phyloP scores from a whole-genome alignment of 192 early-diverging fungal species.

The Rhizoclosmatium globosum region DNA sequence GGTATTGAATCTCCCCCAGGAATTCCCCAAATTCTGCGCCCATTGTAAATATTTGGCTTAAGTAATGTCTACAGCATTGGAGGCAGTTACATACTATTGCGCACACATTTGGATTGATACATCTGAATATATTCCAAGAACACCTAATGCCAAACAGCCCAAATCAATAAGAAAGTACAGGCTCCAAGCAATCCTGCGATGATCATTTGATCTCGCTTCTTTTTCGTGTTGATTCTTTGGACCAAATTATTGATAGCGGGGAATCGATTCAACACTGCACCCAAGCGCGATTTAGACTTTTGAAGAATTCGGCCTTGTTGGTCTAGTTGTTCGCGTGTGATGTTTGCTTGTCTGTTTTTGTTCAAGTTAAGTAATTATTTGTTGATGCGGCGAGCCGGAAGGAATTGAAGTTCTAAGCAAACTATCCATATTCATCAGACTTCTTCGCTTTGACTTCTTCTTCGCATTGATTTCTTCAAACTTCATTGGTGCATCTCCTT shows the following conservation, averaged over 20 bases:
- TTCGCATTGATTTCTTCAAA: no score
- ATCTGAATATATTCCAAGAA: no score
- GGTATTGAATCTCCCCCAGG: no score
- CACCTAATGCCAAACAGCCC: conserved; percentile 35
- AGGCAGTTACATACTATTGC: no score
- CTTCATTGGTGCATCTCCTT: background rate
- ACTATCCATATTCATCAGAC: no score
- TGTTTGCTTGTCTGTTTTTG: conserved; percentile 76
- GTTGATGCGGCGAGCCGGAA: background rate
- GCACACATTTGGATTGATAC: no score
- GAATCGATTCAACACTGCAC: conserved; percentile 47
- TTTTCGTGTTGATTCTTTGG: conserved; percentile 69
- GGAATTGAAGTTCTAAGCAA: background rate
- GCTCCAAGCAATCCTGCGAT: conserved; percentile 70
- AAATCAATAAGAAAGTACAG: conserved; percentile 48
- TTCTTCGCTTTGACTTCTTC: no score
- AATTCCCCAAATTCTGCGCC: no score
- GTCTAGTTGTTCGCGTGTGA: conserved; percentile 69
- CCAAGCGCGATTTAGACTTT: conserved; percentile 63
- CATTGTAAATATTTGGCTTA: no score
- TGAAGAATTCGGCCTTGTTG: conserved; percentile 67
- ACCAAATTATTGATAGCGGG: conserved; percentile 78
- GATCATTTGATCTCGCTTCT: conserved; percentile 76
- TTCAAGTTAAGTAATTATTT: background rate
- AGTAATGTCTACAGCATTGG: no score